Percentiles rank a stretch among this genome's conserved stretches.
These are phyloP conservation scores for Globisporangium solare DNA, from an alignment of 352 stramenopile genomes.

Conservation along the genomic window DNA sequence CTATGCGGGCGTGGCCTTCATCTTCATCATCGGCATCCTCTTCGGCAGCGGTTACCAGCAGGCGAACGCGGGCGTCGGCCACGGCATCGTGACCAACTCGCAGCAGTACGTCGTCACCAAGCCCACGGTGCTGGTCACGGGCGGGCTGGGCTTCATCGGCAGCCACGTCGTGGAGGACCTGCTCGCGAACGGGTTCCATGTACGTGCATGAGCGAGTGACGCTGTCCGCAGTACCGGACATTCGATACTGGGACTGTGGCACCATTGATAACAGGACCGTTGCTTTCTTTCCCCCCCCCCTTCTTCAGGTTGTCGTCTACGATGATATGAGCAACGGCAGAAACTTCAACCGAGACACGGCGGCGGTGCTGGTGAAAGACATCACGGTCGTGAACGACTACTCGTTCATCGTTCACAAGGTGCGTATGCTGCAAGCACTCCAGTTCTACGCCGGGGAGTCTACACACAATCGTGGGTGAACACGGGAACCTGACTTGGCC, in stretches of 20 bases:
- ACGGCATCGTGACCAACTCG: conserved; percentile 16
- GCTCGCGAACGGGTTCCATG: conserved; percentile 68
- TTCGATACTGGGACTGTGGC: neutral
- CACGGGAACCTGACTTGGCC: neutral
- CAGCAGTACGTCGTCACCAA: conserved; percentile 30
- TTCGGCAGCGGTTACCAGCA: conserved; percentile 66
- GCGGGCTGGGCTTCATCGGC: conserved; percentile 79
- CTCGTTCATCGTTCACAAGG: conserved; percentile 77
- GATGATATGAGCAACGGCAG: conserved; percentile 88
- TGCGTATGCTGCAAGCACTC: conserved; percentile 10
- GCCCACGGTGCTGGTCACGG: conserved; percentile 71
- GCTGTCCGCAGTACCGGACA: too few relatives aligned
- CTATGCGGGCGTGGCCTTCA: conserved; percentile 55
- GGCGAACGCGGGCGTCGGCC: conserved; percentile 16
- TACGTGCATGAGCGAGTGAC: conserved; percentile 15
- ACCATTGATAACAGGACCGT: too few relatives aligned
- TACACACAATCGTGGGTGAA: neutral
- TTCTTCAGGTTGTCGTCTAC: conserved; percentile 68
- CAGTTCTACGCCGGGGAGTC: neutral
- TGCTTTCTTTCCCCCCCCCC: too few relatives aligned
- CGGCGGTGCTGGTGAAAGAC: conserved; percentile 77
- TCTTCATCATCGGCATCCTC: conserved; percentile 62
- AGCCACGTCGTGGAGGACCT: conserved; percentile 84
- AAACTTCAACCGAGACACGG: conserved; percentile 76
- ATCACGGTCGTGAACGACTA: conserved; percentile 80